Conservation (phyloP, 2,329 filamentous ascomycete species). For the Pseudogymnoascus sp. region DNA sequence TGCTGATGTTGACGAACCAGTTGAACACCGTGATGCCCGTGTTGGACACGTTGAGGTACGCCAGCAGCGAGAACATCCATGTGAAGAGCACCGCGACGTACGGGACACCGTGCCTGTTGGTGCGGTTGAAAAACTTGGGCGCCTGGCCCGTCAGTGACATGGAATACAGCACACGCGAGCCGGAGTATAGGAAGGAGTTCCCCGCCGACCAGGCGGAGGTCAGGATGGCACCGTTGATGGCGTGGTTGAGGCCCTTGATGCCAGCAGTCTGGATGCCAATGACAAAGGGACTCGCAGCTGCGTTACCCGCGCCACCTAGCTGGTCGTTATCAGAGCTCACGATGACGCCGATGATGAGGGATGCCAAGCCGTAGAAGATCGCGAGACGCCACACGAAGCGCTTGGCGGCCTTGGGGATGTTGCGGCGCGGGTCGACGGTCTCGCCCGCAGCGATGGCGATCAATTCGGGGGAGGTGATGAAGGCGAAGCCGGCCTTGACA, state of each 20-base stretch:
- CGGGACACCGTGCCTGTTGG: slow-evolving; percentile 53
- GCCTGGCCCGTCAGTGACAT: slow-evolving; percentile 58
- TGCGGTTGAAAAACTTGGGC: slow-evolving; percentile 48
- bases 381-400: slow-evolving; percentile 52
- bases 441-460: slow-evolving; percentile 54
- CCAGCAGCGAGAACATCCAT: slow-evolving; percentile 51
- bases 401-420: slow-evolving; percentile 55
- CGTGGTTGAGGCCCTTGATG: slow-evolving; percentile 54
- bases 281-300: slow-evolving; percentile 41
- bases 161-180: slow-evolving; percentile 60
- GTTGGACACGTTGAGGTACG: slow-evolving; percentile 59
- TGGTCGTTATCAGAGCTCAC: slow-evolving; percentile 54
- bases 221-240: slow-evolving; percentile 61
- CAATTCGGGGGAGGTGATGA: slow-evolving; percentile 52
- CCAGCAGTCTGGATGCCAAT: slow-evolving; percentile 56
- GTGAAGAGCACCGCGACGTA: slow-evolving; percentile 46
- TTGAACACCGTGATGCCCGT: slow-evolving; percentile 55
- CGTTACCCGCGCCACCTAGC: slow-evolving; percentile 39
- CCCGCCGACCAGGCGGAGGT: slow-evolving; percentile 57
- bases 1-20: slow-evolving; percentile 64
- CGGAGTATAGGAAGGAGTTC: slow-evolving; percentile 54
- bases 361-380: slow-evolving; percentile 52
- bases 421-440: slow-evolving; percentile 53
- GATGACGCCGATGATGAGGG: slow-evolving; percentile 50
- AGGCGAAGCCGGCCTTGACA: slow-evolving; percentile 41